Conservation (phyloP, 1,284 basidiomycete genomes). For the Rhodotorula sp. region DNA sequence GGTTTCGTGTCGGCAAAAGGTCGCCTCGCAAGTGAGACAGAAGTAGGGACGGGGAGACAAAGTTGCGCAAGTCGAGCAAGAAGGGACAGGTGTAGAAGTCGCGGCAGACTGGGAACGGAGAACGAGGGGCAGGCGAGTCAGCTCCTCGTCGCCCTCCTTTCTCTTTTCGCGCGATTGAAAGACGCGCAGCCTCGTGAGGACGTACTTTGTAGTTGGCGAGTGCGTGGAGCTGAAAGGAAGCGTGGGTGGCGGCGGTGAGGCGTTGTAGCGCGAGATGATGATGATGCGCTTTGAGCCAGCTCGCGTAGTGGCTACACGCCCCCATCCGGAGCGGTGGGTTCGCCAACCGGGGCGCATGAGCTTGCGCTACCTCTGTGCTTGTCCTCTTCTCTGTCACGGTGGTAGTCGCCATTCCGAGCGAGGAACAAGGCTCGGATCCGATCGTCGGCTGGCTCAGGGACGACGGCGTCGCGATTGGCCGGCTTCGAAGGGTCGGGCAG, state of each 20-base stretch:
- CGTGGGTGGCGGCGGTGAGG: background rate
- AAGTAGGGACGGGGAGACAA: conserved; percentile 16
- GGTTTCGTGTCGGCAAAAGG: background rate
- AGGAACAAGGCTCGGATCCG: background rate
- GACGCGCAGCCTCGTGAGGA: background rate
- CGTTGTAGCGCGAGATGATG: background rate
- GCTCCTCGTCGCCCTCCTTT: background rate
- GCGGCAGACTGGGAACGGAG: background rate
- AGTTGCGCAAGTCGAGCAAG: conserved; percentile 17
- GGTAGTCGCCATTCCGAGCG: background rate
- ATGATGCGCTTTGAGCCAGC: conserved; percentile 2
- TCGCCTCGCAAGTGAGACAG: conserved; percentile 21
- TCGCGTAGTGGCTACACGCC: background rate
- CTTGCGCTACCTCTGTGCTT: background rate
- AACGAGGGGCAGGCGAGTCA: background rate
- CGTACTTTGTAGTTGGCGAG: background rate
- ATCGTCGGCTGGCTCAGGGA: background rate
- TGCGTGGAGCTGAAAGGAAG: too few species aligned
- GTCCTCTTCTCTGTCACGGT: conserved; percentile 1
- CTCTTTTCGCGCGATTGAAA: background rate
- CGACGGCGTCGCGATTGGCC: too few species aligned
- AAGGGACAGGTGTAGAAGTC: background rate
- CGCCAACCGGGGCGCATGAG: background rate
- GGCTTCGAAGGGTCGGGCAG: too few species aligned
- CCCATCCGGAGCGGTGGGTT: too few species aligned